Base-by-base conservation (phyloP, 345 rosid species). In the Syzygium aqueum region DNA sequence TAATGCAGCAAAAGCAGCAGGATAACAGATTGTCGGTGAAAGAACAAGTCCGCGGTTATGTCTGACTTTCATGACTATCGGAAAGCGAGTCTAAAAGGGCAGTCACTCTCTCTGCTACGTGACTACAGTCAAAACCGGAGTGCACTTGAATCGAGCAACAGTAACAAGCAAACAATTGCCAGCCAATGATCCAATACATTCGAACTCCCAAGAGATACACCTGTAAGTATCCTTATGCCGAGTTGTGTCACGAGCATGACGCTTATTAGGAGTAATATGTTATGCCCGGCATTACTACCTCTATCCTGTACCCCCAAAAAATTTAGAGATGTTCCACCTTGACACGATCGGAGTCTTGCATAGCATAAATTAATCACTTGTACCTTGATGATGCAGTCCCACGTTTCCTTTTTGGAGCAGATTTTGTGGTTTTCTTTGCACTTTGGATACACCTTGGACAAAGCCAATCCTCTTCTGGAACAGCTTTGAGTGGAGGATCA, bases 401-500 rank as follows among this genome's bases (percentile, higher is more conserved):
- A 19, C 49, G 82, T 50, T 88, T 19, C 73, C 88, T 88, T 77
- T 85, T 89, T 78, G 88, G 84, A 85, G 86, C 86, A 56, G 90
- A 46, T 27, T 87, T 53, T 23, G 27, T 86, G 11, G 43, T 84
- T 19, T 73, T 82, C 63, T 73, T 86, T 23, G 57, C 86, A 87
- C 56, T 86, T 22, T 30, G 61, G 11, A 87, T 85, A 84, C 97
- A 94, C 17, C 86, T 87, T 4, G 92, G 85, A 86, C 98, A 96
- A 87, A 96, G 92, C 96, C 98, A 96, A 89, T 96, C 96, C 67
- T 92, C 95, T 51, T 92, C 92, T 0, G 96, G 98, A 87, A 95
- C 90, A 86, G 65, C 86, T 84, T 87, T 87, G 13, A 93, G 92
- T 30, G 94, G 95, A 89, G 97, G 98, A 87, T 94, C 90, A 51